Evolutionary conservation across 495 filamentous ascomycete genomes (phyloP).

Genomic region (Evernia prunastri): DNA sequence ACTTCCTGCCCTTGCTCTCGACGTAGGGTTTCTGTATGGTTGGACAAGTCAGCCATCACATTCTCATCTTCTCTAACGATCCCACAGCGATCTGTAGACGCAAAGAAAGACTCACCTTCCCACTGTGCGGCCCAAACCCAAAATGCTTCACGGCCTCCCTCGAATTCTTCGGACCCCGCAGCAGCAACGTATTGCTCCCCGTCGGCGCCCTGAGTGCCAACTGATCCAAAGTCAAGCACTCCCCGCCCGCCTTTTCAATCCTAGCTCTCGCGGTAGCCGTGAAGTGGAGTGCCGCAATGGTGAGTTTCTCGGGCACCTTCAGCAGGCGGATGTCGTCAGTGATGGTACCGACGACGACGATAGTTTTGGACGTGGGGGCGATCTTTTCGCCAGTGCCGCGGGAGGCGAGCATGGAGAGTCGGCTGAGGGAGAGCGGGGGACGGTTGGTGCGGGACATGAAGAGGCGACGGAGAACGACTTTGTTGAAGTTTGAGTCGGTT

Average conservation of each 20-base stretch:
- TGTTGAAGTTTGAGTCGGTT: constrained; percentile 95
- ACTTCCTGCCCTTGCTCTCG: constrained; percentile 97
- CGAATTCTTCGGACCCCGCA: constrained; percentile 94
- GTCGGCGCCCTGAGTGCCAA: constrained; percentile 88
- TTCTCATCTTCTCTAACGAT: not conserved
- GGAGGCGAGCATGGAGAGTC: constrained; percentile 65
- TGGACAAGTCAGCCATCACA: constrained; percentile 35
- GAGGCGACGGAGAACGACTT: constrained; percentile 89
- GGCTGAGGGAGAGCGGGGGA: constrained; percentile 86
- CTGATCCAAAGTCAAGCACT: constrained; percentile 92
- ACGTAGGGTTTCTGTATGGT: constrained; percentile 73
- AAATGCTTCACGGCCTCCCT: constrained; percentile 99
- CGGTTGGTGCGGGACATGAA: constrained; percentile 98
- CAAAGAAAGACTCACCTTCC: constrained; percentile 47
- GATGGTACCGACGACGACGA: constrained; percentile 87
- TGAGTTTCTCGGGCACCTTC: constrained; percentile 73
- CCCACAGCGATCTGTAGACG: constrained; percentile 32
- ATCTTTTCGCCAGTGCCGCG: constrained; percentile 37
- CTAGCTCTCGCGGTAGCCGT: constrained; percentile 91
- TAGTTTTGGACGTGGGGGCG: constrained; percentile 61
- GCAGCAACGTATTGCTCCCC: constrained; percentile 86
- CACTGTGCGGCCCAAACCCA: constrained; percentile 90
- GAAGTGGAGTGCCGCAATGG: constrained; percentile 87
- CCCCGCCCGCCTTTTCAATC: constrained; percentile 86
- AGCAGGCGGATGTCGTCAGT: constrained; percentile 95